Conservation (phyloP, 2,329 filamentous ascomycete genomes). For the Leptographium galeiforme region DNA sequence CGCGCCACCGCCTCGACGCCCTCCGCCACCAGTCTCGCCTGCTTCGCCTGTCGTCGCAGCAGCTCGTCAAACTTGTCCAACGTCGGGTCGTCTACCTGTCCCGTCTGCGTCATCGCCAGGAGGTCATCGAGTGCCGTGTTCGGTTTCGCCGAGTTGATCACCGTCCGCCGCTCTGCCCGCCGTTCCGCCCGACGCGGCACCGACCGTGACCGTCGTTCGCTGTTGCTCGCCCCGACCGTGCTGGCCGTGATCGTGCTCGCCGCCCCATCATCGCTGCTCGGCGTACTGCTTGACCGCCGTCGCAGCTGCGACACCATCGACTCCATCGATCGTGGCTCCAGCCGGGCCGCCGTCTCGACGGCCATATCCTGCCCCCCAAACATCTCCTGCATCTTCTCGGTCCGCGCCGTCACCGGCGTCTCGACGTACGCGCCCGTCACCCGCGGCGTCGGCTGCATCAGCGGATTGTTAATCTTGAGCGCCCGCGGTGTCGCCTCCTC, state of each 20-base stretch:
- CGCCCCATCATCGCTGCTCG: neutral
- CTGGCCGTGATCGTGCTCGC: constrained; percentile 5
- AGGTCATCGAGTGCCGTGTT: constrained; percentile 43
- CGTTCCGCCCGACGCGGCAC: constrained; percentile 29
- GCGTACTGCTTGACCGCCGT: constrained; percentile 9
- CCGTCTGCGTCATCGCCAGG: constrained; percentile 34
- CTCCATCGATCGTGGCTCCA: neutral
- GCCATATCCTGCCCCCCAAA: neutral
- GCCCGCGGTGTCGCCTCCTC: constrained; percentile 29
- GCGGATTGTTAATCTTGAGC: constrained; percentile 25
- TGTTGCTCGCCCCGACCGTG: constrained; percentile 15
- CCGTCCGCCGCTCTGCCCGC: constrained; percentile 29
- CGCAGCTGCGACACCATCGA: neutral
- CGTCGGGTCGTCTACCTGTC: constrained; percentile 42
- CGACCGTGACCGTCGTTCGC: constrained; percentile 23
- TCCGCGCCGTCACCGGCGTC: constrained; percentile 35
- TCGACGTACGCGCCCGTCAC: constrained; percentile 44
- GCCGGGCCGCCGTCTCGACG: neutral
- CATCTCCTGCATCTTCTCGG: constrained; percentile 17
- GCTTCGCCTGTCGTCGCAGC: constrained; percentile 21
- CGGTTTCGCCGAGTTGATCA: constrained; percentile 39
- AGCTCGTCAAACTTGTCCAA: constrained; percentile 44
- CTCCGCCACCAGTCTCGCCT: neutral
- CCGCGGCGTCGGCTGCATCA: constrained; percentile 37
- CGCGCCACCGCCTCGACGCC: neutral